phyloP scores from a whole-genome alignment of 139 green algal species.

The Spirogloea muscicola region DNA sequence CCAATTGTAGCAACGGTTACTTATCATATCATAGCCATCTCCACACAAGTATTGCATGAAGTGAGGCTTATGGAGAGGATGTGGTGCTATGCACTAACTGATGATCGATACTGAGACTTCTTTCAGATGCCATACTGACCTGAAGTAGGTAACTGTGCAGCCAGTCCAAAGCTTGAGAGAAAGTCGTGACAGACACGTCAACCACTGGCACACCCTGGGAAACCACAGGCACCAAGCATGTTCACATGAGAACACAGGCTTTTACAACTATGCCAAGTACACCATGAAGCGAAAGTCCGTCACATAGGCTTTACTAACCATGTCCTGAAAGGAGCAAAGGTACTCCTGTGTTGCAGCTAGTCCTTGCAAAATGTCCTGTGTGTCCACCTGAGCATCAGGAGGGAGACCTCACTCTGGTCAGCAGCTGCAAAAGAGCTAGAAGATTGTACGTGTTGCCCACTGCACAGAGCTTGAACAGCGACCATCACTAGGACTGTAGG shows the following conservation, averaged over 20 bases:
- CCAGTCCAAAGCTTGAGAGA: conserved; percentile 29
- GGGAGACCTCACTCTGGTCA: too few species aligned
- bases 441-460: too few species aligned
- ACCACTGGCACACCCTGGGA: conserved; percentile 32
- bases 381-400: conserved; percentile 3
- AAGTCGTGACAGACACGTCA: conserved; percentile 32
- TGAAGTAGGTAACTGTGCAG: conserved; percentile 30
- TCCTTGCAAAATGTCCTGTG: neutral
- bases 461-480: too few species aligned
- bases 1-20: too few species aligned
- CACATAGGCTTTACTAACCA: neutral
- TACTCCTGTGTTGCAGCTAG: conserved; percentile 31
- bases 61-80: too few species aligned
- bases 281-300: neutral
- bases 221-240: neutral
- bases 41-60: too few species aligned
- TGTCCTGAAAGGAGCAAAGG: conserved; percentile 39
- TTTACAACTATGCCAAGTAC: neutral
- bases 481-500: too few species aligned
- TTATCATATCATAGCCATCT: too few species aligned
- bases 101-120: too few species aligned
- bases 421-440: too few species aligned
- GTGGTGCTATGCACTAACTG: too few species aligned
- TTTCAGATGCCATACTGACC: conserved; percentile 1
- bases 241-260: neutral